Base-by-base conservation (phyloP, 2,329 filamentous ascomycete species). In the Trichophyton benhamiae region DNA sequence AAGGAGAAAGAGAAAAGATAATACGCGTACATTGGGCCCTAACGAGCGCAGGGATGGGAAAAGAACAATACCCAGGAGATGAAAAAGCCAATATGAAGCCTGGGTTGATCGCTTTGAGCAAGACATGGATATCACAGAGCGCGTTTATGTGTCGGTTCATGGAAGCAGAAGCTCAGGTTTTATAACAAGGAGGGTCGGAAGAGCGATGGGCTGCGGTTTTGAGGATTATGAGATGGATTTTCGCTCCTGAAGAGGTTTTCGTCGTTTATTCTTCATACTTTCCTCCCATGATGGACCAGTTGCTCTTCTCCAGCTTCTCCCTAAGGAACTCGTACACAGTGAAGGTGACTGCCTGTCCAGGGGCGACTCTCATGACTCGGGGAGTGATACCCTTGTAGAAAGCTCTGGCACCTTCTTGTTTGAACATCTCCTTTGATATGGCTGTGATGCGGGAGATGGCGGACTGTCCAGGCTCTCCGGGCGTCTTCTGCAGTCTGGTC, bases 331-430 rank as follows among this genome's bases (percentile, higher is more conserved):
- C 88, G 74, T 91, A 91, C 66, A 91, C 87, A 1, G 75, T 86
- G 68, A 87, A 87, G 2, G 85, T 87, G 52, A 87, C 85, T 17
- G 85, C 94, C 79, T 99, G 94, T 55, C 94, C 94, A 6, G 94
- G 94, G 27, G 94, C 94, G 60, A 99, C 94, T 71, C 94, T 85
- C 91, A 97, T 97, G 68, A 99, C 88, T 69, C 94, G 84, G 5
- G 94, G 94, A 55, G 94, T 99, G 76, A 99, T 99, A 69, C 94
- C 94, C 82, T 97, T 97, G 81, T 96, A 99, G 78, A 99, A 99
- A 57, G 94, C 94, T 69, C 90, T 86, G 67, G 92, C 80, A 41
- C 94, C 94, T 77, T 99, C 94, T 78, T 95, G 89, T 86, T 85
- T 88, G 78, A 91, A 91, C 89, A 92, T 94, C 66, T 91, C 87